These are phyloP conservation scores for Helicostylum pulchrum DNA, from an alignment of 192 early-diverging fungal genomes.

Conservation along the genomic window DNA sequence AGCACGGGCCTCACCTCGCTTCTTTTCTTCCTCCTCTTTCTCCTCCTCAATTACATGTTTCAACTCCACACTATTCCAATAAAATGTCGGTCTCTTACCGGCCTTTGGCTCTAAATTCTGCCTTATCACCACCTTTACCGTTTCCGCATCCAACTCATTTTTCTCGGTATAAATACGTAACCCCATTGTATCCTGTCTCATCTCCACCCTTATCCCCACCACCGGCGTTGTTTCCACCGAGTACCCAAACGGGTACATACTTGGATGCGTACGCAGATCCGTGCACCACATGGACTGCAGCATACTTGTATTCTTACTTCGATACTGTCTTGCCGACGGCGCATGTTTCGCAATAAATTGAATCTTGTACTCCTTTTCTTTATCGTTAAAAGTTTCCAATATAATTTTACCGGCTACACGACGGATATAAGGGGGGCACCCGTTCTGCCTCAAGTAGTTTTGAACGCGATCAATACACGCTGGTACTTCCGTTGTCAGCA, in stretches of 20 bases:
- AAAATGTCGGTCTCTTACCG: too few species aligned
- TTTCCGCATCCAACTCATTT: conserved; percentile 21
- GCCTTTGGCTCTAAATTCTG: too few species aligned
- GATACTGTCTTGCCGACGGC: conserved; percentile 17
- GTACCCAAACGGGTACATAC: conserved; percentile 42
- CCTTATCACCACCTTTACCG: not conserved
- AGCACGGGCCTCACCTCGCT: too few species aligned
- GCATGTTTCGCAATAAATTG: conserved; percentile 32
- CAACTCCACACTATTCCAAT: too few species aligned
- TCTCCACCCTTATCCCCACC: conserved; percentile 35
- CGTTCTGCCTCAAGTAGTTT: conserved; percentile 36
- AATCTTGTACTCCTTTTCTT: conserved; percentile 36
- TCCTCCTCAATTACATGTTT: too few species aligned
- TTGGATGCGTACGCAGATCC: conserved; percentile 40
- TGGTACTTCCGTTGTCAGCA: conserved; percentile 39
- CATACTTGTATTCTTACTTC: conserved; percentile 6
- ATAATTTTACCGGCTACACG: conserved; percentile 39
- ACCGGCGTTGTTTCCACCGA: conserved; percentile 36
- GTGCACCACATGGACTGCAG: conserved; percentile 29
- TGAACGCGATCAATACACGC: conserved; percentile 34
- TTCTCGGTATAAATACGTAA: conserved; percentile 40
- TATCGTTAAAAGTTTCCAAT: conserved; percentile 38
- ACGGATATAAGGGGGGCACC: conserved; percentile 49
- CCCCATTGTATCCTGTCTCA: conserved; percentile 39
- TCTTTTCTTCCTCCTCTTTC: too few species aligned